Evolutionary conservation across 2,329 filamentous ascomycete genomes (phyloP), one percentile per base, ranked within the genome.

Genomic region (Aureobasidium leucospermi): DNA sequence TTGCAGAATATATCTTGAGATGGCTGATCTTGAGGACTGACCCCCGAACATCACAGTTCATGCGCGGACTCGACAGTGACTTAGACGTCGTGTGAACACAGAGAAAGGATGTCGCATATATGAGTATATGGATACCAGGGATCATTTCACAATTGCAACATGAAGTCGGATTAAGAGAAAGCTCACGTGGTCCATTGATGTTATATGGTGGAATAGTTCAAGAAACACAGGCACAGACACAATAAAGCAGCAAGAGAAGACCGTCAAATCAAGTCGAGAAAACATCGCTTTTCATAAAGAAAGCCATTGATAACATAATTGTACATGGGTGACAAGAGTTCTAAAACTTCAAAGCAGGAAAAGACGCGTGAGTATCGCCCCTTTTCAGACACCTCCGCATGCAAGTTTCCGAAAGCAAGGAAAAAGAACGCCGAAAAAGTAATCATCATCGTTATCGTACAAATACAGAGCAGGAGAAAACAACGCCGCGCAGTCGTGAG

Each of bases 401-500:
- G 47, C 47, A 29, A 39, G 10, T 9, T 8, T 16, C 32, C 47
- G 32, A 28, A 7, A 23, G 23, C 23, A 23, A 23, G 23, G 23
- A 45, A 28, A 45, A 46, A 36, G 28, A 45, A 46, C 31, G 41
- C 41, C 52, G 6, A 38, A 56, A 48, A 38, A 41, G 13, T 31
- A 15, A n/a, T 47, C 55, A n/a, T 58, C 43, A 58, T 58, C 55
- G n/a, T 58, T 10, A 32, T 58, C 43, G 55, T 58, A 58, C 55
- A 58, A 47, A 9, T 58, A 58, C 43, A 58, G 43, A 48, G 43
- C 8, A 3, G 10, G 29, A 15, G 19, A 42, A 31, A 46, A 36
- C 11, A 57, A 57, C 41, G 31, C 31, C 42, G n/a, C 52, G 42
- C 52, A 57, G 29, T 45, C 39, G 29, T 36, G 32, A 46, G 31